Evolutionary conservation across 1,284 basidiomycete genomes (phyloP), one percentile per base, ranked within the genome.

Genomic region (Neotropicomus parvogracilis): DNA sequence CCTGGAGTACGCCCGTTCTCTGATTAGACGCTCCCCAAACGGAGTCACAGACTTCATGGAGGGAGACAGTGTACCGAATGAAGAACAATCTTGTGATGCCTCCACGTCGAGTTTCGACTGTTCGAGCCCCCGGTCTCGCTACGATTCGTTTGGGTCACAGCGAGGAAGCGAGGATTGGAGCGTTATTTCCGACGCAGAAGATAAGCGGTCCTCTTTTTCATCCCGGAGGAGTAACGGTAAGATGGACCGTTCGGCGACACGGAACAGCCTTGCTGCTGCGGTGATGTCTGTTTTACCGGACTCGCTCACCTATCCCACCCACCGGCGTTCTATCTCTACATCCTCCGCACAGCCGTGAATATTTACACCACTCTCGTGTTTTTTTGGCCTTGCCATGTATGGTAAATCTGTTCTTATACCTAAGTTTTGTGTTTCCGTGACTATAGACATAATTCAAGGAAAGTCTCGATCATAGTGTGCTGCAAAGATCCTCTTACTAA

Each of bases 1-100:
- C 64, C 69, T 97, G 49, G 91, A 94, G 57, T 93, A 94, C 65
- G 88, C 91, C 31, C 80, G 85, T 34, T 85, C 85, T 3, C 68
- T 94, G 48, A 82, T 95, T 58, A 92, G 90, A 63, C 78, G 77
- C 28, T 55, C 63, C 20, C 61, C 62, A 8, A 65, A 59, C 48
- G 65, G 41, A 11, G 60, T 67, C 9, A 63, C 65, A 35, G 73
- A 75, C 6, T 67, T 71, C 24, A 27, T 58, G 55, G 33, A 75
- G 70, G 35, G 69, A 64, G 68, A 75, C 40, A 70, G 70, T 6
- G 75, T 74, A 4, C 70, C 78, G 46, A 76, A 74, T 42, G 73
- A 73, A 44, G 61, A 60, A 36, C 62, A 53, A 26, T 16, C 38
- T 11, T 36, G 57, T 7, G 54, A 62, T 20, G 44, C 59, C 34